A percentile compares a stretch with the other conserved stretches of the same genome.
Conservation (phyloP, 257 asterid species). For the Striga asiatica region DNA sequence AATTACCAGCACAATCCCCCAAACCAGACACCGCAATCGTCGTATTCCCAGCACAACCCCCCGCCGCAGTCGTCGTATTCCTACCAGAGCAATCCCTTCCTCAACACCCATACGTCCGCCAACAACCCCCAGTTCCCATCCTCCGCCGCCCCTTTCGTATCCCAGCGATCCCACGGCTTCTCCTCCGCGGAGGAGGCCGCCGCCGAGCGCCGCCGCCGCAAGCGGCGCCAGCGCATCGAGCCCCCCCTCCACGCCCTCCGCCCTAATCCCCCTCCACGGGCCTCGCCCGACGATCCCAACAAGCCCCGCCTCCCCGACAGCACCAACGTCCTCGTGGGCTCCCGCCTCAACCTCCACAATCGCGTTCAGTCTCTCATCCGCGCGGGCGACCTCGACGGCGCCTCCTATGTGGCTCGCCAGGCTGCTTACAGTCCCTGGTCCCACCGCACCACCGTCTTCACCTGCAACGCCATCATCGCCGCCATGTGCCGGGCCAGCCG, state of each 20-base stretch:
- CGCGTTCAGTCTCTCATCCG: constrained; percentile 89
- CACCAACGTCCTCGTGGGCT: constrained; percentile 66
- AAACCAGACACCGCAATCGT: neutral
- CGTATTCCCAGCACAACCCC: neutral
- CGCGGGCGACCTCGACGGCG: constrained; percentile 73
- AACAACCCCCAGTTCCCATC: constrained; percentile 6
- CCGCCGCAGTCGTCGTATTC: neutral
- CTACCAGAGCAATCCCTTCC: neutral
- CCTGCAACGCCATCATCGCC: constrained; percentile 85
- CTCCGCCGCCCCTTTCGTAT: constrained; percentile 1
- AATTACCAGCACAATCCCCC: constrained; percentile 6
- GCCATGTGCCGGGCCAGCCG: constrained; percentile 75
- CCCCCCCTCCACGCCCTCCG: constrained; percentile 79
- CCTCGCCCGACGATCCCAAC: constrained; percentile 23
- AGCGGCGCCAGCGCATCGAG: constrained; percentile 81
- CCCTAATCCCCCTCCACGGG: constrained; percentile 53
- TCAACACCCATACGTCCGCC: constrained; percentile 23
- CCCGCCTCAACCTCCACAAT: constrained; percentile 79
- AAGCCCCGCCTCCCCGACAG: constrained; percentile 68
- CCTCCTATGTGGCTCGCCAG: constrained; percentile 67
- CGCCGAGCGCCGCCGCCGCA: constrained; percentile 79
- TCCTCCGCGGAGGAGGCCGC: constrained; percentile 90
- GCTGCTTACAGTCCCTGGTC: constrained; percentile 46
- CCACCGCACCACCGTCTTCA: constrained; percentile 81
- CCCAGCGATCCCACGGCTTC: constrained; percentile 45